Evolutionary conservation across 768 basidiomycete species (phyloP).

Genomic region (Filobasidium floriforme): DNA sequence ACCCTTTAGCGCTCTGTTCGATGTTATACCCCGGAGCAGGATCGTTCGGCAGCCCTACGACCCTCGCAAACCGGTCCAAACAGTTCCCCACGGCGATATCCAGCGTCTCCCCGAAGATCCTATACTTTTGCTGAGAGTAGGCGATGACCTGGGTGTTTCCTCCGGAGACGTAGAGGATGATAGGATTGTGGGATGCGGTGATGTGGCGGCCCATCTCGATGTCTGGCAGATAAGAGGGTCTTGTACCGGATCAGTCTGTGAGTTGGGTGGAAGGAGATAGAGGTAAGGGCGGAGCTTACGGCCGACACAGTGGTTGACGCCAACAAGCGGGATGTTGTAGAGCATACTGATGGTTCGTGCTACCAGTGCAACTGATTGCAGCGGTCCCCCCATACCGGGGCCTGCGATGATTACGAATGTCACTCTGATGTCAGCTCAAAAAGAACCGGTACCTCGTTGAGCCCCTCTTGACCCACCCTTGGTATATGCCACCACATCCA

Average conservation of each 20-base stretch:
- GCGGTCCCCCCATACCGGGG: constrained; percentile 97
- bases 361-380: constrained; percentile 89
- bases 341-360: constrained; percentile 83
- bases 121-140: constrained; percentile 91
- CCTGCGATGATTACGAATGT: constrained; percentile 50
- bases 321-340: constrained; percentile 82
- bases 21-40: constrained; percentile 96
- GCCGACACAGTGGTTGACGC: constrained; percentile 98
- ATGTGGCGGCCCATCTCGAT: constrained; percentile 98
- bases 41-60: constrained; percentile 89
- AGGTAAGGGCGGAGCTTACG: constrained; percentile 57
- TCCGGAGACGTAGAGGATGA: constrained; percentile 95
- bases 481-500: constrained; percentile 95
- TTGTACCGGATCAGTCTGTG: constrained; percentile 1
- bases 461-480: constrained; percentile 59
- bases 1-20: constrained; percentile 91
- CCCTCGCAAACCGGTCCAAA: constrained; percentile 89
- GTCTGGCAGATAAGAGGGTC: constrained; percentile 52
- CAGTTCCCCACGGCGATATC: constrained; percentile 99
- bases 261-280: constrained; percentile 4
- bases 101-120: constrained; percentile 96
- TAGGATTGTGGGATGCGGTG: constrained; percentile 86
- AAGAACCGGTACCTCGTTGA: neutral
- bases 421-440: neutral
- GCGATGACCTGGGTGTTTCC: constrained; percentile 99